Evolutionary conservation across 2,329 filamentous ascomycete genomes (phyloP).

Genomic region (Bipolaris zeicola): DNA sequence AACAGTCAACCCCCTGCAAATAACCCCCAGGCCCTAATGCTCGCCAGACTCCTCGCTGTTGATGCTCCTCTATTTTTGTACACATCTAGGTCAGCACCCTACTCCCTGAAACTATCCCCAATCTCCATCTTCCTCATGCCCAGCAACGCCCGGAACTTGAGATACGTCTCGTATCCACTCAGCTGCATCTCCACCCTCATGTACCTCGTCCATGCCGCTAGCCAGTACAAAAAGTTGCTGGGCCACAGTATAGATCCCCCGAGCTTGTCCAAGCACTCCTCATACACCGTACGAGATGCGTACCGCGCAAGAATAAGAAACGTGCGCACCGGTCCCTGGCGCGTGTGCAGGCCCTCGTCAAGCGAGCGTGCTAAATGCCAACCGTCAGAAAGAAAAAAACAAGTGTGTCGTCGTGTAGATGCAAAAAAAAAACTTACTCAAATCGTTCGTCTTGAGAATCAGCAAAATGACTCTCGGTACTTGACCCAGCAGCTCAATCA

Average conservation of each 20-base stretch:
- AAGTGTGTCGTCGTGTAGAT: not conserved
- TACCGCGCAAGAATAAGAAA: constrained; percentile 70
- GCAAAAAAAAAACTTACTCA: constrained; percentile 62
- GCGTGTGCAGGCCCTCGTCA: constrained; percentile 85
- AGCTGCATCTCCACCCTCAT: constrained; percentile 63
- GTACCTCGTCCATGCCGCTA: constrained; percentile 60
- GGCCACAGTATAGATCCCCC: constrained; percentile 58
- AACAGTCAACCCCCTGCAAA: too few relatives aligned
- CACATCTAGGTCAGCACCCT: not conserved
- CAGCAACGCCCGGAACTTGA: constrained; percentile 58
- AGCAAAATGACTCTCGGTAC: constrained; percentile 92
- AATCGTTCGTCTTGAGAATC: constrained; percentile 96
- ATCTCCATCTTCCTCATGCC: constrained; percentile 48
- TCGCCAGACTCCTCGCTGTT: constrained; percentile 4
- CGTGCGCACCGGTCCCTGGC: constrained; percentile 64
- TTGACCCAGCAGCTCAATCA: constrained; percentile 84
- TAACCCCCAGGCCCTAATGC: not conserved
- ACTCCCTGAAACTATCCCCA: constrained; percentile 24
- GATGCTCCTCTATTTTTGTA: not conserved
- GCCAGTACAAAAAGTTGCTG: constrained; percentile 56
- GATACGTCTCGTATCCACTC: constrained; percentile 62
- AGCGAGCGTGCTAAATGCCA: constrained; percentile 70
- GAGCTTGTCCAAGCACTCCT: constrained; percentile 63
- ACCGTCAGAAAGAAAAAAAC: constrained; percentile 12
- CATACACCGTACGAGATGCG: constrained; percentile 65